Base-by-base conservation (phyloP, 129 eudicot species). In the Smallanthus sonchifolius region DNA sequence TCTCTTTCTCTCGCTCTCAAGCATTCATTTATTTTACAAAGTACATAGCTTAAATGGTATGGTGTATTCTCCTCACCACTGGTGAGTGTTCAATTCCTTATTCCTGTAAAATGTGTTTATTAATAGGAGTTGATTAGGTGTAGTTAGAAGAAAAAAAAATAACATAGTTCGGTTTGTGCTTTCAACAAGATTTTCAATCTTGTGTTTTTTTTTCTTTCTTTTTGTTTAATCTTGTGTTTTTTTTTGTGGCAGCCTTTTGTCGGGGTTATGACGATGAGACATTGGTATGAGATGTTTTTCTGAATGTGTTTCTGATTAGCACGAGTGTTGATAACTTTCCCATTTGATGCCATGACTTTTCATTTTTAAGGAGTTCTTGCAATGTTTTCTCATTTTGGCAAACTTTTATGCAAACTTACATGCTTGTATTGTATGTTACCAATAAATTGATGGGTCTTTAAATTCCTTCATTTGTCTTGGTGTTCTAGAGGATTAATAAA, bases 171-270 rank as follows among this genome's bases (percentile, higher is more conserved):
- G n/a, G 60, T 20, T 20, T 56, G 11, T 56, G 34, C 63, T 56
- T 3, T 24, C 24, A 56, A 30, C 16, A 5, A 39, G 37, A 30
- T 30, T 10, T 28, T 59, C 7, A 28, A 5, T 54, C 57, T 4
- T 67, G 35, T 16, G 6, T 42, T 44, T 36, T 75, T 4, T 1
- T 24, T 24, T 24, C 30, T 24, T 24, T 24, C 30, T 24, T 24
- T 24, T 24, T 24, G 30, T 4, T 48, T 63, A 48, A 60, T 60
- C 11, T 60, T 57, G 47, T 40, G 45, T 20, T 71, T 63, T 59
- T 54, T 77, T 44, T 72, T 69, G 64, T 72, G n/a, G 6, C 73
- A 79, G 78, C n/a, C 30, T 52, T 63, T 39, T 32, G 67, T 78
- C 60, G 38, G 44, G 38, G 44, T 38, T 28, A 70, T 37, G 76